Evolutionary conservation across 2,329 filamentous ascomycete genomes (phyloP).

Genomic region (Aspergillus brasiliensis): DNA sequence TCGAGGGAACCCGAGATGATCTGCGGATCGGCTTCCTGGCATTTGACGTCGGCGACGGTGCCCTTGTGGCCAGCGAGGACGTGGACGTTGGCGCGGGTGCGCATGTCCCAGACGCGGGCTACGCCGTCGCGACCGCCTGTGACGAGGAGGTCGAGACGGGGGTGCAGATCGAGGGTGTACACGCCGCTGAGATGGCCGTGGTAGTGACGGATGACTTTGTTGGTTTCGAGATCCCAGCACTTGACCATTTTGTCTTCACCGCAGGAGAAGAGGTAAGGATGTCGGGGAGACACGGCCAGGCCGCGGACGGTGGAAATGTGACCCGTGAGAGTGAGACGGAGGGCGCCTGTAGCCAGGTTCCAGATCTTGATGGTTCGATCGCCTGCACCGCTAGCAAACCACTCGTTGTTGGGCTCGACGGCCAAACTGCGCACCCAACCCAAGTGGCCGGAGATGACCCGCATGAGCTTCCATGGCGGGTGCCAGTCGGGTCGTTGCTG

Average conservation of each 20-base stretch:
- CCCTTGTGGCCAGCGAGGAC: conserved; percentile 88
- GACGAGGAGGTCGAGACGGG: conserved; percentile 89
- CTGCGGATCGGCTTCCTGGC: conserved; percentile 95
- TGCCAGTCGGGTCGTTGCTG: conserved; percentile 91
- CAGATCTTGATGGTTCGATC: conserved; percentile 98
- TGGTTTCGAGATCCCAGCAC: conserved; percentile 99
- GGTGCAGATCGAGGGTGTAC: conserved; percentile 90
- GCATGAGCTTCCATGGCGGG: conserved; percentile 96
- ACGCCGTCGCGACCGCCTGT: conserved; percentile 95
- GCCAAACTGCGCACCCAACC: conserved; percentile 91
- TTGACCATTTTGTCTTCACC: conserved; percentile 99
- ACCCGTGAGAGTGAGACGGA: conserved; percentile 84
- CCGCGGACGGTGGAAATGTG: conserved; percentile 94
- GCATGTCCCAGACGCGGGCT: conserved; percentile 97
- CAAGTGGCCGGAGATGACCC: conserved; percentile 93
- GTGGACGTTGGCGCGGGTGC: conserved; percentile 92
- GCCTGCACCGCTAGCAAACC: conserved; percentile 94
- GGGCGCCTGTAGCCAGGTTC: conserved; percentile 86
- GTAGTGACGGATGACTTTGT: conserved; percentile 97
- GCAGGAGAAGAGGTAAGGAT: conserved; percentile 96
- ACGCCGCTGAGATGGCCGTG: conserved; percentile 96
- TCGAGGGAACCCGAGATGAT: conserved; percentile 93
- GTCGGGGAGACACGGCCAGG: conserved; percentile 85
- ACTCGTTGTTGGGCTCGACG: conserved; percentile 94
- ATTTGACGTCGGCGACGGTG: conserved; percentile 85